Evolutionary conservation across 305 asterid species (phyloP).

Genomic region (Lippia alba): DNA sequence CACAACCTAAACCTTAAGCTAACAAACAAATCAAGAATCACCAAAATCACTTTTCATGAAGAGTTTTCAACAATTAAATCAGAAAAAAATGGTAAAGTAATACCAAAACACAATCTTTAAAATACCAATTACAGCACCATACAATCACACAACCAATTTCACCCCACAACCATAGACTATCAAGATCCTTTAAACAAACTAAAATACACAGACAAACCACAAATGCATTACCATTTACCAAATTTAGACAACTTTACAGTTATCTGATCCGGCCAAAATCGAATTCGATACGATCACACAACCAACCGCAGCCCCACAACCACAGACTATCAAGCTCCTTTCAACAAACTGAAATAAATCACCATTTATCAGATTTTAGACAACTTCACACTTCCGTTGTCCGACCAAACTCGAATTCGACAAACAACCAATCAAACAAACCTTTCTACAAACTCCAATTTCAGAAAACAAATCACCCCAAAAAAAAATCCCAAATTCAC

Average conservation of each 20-base stretch:
- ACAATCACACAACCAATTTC: too few relatives aligned
- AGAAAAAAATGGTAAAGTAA: not conserved
- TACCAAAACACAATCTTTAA: not conserved
- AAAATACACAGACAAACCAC: too few relatives aligned
- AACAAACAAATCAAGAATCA: too few relatives aligned
- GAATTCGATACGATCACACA: not conserved
- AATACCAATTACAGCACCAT: not conserved
- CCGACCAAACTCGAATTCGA: not conserved
- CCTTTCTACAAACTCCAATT: not conserved
- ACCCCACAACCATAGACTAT: conserved; percentile 11
- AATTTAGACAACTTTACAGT: too few relatives aligned
- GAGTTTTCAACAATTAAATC: too few relatives aligned
- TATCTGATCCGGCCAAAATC: too few relatives aligned
- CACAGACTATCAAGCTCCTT: conserved; percentile 12
- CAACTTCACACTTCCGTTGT: too few relatives aligned
- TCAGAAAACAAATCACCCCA: not conserved
- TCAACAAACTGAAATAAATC: not conserved
- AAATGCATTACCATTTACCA: too few relatives aligned
- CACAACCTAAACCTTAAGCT: too few relatives aligned
- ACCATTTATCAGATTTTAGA: too few relatives aligned
- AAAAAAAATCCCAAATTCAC: conserved; percentile 18
- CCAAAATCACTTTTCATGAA: too few relatives aligned
- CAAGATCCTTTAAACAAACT: conserved; percentile 5
- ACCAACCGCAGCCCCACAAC: conserved; percentile 23
- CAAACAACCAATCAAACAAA: conserved; percentile 7